Conservation (phyloP, 2,329 filamentous ascomycete species). For the Ophiostoma novo-ulmi region DNA sequence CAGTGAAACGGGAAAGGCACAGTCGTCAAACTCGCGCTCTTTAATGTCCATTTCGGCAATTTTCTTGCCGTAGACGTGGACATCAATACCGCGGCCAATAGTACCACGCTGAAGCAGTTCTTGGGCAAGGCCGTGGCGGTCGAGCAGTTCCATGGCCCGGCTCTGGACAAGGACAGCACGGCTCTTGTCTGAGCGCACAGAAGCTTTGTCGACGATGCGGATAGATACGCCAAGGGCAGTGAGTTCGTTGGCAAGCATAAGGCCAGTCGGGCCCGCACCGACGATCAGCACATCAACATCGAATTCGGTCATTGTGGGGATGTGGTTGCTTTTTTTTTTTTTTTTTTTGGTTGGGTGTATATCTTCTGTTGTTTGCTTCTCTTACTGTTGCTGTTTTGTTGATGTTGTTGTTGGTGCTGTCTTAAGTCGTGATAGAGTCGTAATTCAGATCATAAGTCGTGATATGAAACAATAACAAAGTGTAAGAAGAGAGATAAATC, state of each 20-base stretch:
- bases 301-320: constrained; percentile 5
- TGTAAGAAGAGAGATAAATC: neutral
- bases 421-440: neutral
- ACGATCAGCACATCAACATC: constrained; percentile 38
- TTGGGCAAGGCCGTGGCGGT: constrained; percentile 40
- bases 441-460: constrained; percentile 6
- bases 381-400: neutral
- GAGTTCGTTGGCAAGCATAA: constrained; percentile 40
- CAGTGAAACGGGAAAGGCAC: constrained; percentile 28
- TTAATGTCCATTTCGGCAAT: constrained; percentile 34
- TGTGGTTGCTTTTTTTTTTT: neutral
- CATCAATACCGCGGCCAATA: constrained; percentile 36
- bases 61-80: constrained; percentile 37
- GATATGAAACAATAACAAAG: neutral
- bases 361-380: neutral
- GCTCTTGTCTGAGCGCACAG: constrained; percentile 36
- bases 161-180: constrained; percentile 45
- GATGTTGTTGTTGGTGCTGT: neutral
- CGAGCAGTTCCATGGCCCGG: constrained; percentile 47
- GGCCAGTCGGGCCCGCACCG: constrained; percentile 43
- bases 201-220: constrained; percentile 38
- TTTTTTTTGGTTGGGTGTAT: neutral
- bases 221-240: constrained; percentile 32
- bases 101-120: constrained; percentile 37
- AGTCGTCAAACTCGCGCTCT: constrained; percentile 22